These are phyloP conservation scores for Crotalaria pallida DNA, from an alignment of 306 rosid species.

Conservation along the genomic window DNA sequence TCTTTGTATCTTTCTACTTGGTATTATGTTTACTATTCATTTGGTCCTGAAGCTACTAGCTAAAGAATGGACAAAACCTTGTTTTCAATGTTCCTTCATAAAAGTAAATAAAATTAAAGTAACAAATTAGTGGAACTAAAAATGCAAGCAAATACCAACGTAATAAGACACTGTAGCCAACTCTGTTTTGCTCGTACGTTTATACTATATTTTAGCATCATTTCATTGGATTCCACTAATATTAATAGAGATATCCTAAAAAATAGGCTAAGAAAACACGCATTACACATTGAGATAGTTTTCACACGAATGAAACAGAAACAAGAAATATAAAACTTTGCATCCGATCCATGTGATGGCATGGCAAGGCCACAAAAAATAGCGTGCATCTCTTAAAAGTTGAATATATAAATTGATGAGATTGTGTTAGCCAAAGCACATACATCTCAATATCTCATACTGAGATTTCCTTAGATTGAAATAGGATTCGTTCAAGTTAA, in stretches of 20 bases:
- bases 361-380: too few species aligned
- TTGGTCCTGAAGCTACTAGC: conserved; percentile 16
- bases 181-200: not conserved
- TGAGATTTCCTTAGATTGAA: too few species aligned
- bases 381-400: too few species aligned
- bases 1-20: not conserved
- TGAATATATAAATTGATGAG: not conserved
- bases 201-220: not conserved
- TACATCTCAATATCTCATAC: not conserved
- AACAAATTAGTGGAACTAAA: too few species aligned
- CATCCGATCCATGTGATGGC: not conserved
- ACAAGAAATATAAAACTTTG: not conserved
- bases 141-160: not conserved
- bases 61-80: conserved; percentile 5
- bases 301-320: not conserved
- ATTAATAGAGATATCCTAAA: not conserved
- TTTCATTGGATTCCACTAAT: not conserved
- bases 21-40: not conserved
- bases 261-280: not conserved
- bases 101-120: too few species aligned
- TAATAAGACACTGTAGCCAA: not conserved
- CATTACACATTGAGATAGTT: not conserved
- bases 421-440: not conserved
- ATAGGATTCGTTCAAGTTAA: too few species aligned
- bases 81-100: too few species aligned